Evolutionary conservation across 2,329 filamentous ascomycete species (phyloP).

Genomic region (Diplodia seriata): DNA sequence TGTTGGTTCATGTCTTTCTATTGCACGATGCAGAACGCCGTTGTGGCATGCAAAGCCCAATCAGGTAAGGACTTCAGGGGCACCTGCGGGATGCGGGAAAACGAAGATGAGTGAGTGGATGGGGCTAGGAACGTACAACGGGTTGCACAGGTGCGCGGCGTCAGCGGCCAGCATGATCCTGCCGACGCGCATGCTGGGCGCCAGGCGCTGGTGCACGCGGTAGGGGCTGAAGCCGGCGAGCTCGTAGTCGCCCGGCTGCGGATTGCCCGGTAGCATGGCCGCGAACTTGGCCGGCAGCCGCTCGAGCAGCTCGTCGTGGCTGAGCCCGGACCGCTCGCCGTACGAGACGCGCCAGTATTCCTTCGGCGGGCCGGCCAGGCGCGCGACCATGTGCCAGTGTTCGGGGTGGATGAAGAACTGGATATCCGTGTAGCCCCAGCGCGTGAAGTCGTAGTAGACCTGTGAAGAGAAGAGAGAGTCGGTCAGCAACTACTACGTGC

Average conservation of each 20-base stretch:
- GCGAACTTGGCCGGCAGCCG: conserved; percentile 64
- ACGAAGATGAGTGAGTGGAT: too few relatives aligned
- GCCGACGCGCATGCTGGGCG: conserved; percentile 63
- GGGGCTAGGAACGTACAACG: conserved; percentile 46
- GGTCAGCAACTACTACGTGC: conserved; percentile 7
- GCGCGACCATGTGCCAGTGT: conserved; percentile 68
- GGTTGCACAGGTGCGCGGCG: conserved; percentile 66
- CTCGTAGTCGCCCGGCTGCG: conserved; percentile 64
- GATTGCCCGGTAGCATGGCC: conserved; percentile 65
- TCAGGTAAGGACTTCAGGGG: background rate
- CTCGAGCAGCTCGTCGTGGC: conserved; percentile 59
- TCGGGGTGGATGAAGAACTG: conserved; percentile 69
- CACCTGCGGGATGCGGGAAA: background rate
- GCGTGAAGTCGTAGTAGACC: conserved; percentile 65
- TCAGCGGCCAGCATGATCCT: conserved; percentile 65
- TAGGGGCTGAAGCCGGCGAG: conserved; percentile 66
- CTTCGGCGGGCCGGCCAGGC: conserved; percentile 55
- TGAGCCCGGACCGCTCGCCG: conserved; percentile 63
- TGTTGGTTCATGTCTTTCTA: background rate
- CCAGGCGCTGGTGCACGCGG: conserved; percentile 67
- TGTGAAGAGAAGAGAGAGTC: conserved; percentile 39
- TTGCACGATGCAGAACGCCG: background rate
- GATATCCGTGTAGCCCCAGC: conserved; percentile 61
- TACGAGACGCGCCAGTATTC: conserved; percentile 70
- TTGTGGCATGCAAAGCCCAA: too few relatives aligned